Evolutionary conservation across 106 monocot genomes (phyloP).

Genomic region (Allium cepa): DNA sequence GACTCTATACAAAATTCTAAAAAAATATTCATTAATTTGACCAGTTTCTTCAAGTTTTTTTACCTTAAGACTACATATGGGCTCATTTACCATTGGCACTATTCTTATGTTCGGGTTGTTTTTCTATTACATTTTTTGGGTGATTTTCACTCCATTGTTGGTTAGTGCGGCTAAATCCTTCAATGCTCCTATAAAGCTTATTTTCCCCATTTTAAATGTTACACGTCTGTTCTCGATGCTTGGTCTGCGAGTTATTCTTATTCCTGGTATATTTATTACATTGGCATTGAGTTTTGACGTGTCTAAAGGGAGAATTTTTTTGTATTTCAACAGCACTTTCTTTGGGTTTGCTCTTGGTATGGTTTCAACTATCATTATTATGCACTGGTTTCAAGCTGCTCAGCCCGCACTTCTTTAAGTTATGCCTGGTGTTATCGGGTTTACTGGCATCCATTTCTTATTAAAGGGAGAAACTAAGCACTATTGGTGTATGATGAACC

Average conservation of each 20-base stretch:
- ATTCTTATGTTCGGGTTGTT: no score
- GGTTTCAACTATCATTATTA: constrained; percentile 65
- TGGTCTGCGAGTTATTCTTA: constrained; percentile 97
- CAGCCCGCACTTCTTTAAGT: constrained; percentile 98
- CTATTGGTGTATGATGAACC: constrained; percentile 31
- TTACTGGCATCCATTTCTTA: constrained; percentile 58
- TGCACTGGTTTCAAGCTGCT: constrained; percentile 96
- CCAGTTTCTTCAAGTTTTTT: no score
- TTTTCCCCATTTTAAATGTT: constrained; percentile 80
- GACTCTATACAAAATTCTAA: no score
- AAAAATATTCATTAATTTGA: no score
- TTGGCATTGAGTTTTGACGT: constrained; percentile 90
- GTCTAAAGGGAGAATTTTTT: constrained; percentile 67
- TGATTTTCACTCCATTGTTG: constrained; percentile 82
- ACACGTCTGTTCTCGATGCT: constrained; percentile 93
- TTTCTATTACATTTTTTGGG: constrained; percentile 79
- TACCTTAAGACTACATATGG: no score
- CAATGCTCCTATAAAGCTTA: constrained; percentile 95
- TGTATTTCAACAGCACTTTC: constrained; percentile 85
- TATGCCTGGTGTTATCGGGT: constrained; percentile 84
- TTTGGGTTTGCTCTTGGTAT: constrained; percentile 73
- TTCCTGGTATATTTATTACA: constrained; percentile 91
- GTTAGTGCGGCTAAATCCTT: constrained; percentile 84
- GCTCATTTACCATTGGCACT: no score
- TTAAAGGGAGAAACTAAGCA: constrained; percentile 70